Conservation (phyloP, 208 protist genomes). For the Trypanosoma rangeli region DNA sequence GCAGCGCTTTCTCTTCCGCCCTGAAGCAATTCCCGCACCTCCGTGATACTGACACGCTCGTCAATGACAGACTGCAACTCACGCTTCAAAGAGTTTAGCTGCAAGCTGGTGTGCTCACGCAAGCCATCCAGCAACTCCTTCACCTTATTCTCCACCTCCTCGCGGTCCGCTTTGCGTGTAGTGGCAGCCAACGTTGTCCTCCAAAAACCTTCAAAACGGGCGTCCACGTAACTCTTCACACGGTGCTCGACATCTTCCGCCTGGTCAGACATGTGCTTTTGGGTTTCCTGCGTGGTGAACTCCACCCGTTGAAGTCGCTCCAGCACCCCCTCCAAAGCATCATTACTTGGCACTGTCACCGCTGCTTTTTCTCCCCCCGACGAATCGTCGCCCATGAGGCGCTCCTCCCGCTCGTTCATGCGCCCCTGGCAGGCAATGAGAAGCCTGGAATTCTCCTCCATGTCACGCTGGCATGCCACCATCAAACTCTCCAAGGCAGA, state of each 20-base stretch:
- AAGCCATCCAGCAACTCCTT: constrained; percentile 42
- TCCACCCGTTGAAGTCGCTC: constrained; percentile 15
- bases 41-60: constrained; percentile 54
- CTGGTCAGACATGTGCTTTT: background rate
- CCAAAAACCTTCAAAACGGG: constrained; percentile 77
- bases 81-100: constrained; percentile 32
- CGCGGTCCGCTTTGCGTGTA: constrained; percentile 66
- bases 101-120: constrained; percentile 41
- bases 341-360: background rate
- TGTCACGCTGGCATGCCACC: background rate
- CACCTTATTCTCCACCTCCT: constrained; percentile 59
- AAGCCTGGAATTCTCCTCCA: background rate
- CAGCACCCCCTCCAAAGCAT: background rate
- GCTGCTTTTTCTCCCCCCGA: background rate
- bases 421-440: constrained; percentile 4
- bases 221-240: constrained; percentile 50
- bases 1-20: background rate
- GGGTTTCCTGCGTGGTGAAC: background rate
- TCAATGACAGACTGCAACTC: constrained; percentile 45
- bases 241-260: background rate
- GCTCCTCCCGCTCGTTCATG: constrained; percentile 6
- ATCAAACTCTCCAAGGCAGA: constrained; percentile 13
- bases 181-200: constrained; percentile 57
- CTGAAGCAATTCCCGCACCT: constrained; percentile 57
- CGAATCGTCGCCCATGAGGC: background rate